Base-by-base conservation (phyloP, 2,329 filamentous ascomycete species). In the Thielaviopsis ethacetica region DNA sequence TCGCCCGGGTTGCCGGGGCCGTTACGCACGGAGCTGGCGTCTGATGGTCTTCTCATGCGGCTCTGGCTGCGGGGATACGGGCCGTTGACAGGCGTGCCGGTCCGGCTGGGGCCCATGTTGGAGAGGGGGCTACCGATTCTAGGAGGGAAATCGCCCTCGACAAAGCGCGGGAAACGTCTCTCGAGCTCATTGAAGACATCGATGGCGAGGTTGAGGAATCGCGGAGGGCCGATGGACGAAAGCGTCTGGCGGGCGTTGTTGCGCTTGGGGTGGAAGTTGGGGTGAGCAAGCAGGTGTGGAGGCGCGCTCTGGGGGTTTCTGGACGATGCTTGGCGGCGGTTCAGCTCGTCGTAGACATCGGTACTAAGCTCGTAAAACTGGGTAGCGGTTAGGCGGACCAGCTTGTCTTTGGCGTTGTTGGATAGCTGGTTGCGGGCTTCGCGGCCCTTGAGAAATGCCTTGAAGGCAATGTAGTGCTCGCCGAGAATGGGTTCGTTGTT, bases 361-460 rank as follows among this genome's bases (percentile, higher is more conserved):
- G 91, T 97, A 72, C 91, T 96, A 63, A 98, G 79, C 73, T 98
- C 93, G 71, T 95, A 89, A 71, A 98, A 97, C 71, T 98, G 93
- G 27, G 95, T 88, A 1, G 86, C 77, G 0, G 91, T 95, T 56
- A 98, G 79, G 61, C 91, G 83, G 62, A 96, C 78, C 60, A 97
- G 78, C 76, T 98, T 98, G 72, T 97, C 93, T 67, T 91, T 85
- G 59, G 93, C 93, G 71, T 91, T 86, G 72, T 94, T 95, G 27
- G 88, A 84, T 56, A 84, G 85, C 55, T 82, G 80, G 21, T 60
- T 62, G 53, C 80, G 79, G 65, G 90, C 87, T 69, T 94, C 86
- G 66, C 84, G 84, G 82, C 79, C 50, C 81, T 83, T 63, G 78
- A 96, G 77, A 68, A 87, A 95, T 65, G 79, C 78, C 71, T 85